phyloP scores from a whole-genome alignment of 805 yeast genomes.

The Ogataea ganodermae region DNA sequence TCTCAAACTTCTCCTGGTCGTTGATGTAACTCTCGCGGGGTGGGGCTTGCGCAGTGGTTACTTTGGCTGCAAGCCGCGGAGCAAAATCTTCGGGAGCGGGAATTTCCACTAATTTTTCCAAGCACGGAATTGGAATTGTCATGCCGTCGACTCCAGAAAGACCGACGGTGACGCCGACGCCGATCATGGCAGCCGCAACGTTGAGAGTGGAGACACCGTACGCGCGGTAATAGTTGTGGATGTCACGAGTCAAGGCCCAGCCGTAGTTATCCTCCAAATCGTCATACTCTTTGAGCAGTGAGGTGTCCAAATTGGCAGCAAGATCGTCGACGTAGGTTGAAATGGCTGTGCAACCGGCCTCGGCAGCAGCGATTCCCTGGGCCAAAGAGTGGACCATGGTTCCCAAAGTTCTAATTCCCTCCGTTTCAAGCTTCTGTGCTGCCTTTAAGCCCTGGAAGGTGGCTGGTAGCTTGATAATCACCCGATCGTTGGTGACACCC shows the following conservation, averaged over 20 bases:
- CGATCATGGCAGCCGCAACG: slow-evolving; percentile 38
- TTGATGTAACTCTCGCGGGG: slow-evolving; percentile 20
- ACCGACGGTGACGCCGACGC: slow-evolving; percentile 29
- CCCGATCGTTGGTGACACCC: slow-evolving; percentile 32
- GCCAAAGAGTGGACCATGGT: slow-evolving; percentile 38
- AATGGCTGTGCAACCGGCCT: slow-evolving; percentile 36
- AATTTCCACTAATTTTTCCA: slow-evolving; percentile 27
- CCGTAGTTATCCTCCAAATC: slow-evolving; percentile 33
- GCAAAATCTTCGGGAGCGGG: slow-evolving; percentile 33
- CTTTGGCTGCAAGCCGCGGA: slow-evolving; percentile 17
- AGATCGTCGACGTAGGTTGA: slow-evolving; percentile 38
- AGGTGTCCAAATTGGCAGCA: slow-evolving; percentile 32
- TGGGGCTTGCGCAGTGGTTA: slow-evolving; percentile 23
- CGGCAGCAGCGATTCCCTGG: slow-evolving; percentile 41
- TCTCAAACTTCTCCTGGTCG: slow-evolving; percentile 21
- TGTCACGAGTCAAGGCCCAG: slow-evolving; percentile 28
- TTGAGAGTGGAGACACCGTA: slow-evolving; percentile 30
- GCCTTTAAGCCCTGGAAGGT: slow-evolving; percentile 37
- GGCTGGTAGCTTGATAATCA: slow-evolving; percentile 38
- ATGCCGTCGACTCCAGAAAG: slow-evolving; percentile 38
- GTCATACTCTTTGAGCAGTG: slow-evolving; percentile 20
- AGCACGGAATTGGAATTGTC: slow-evolving; percentile 33
- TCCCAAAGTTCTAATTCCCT: slow-evolving; percentile 33
- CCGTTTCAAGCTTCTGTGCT: slow-evolving; percentile 21
- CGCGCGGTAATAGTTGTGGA: slow-evolving; percentile 37